phyloP scores from a whole-genome alignment of 257 asterid species.

The Echium plantagineum region DNA sequence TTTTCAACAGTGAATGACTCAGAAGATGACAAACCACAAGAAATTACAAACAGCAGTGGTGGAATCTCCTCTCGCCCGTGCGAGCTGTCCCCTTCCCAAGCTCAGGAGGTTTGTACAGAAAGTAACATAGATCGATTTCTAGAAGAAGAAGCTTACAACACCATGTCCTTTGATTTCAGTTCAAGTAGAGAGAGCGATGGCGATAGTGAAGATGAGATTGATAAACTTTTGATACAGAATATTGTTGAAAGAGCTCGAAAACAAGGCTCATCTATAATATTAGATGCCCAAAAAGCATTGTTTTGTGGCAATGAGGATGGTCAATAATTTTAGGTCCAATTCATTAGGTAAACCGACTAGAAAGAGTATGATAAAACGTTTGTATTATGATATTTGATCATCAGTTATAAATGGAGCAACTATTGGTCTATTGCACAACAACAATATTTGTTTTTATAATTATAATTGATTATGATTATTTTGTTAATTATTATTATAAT shows the following conservation, averaged over 20 bases:
- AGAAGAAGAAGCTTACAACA: conserved; percentile 12
- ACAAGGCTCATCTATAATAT: conserved; percentile 72
- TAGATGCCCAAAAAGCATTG: conserved; percentile 61
- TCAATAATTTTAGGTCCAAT: not conserved
- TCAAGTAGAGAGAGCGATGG: conserved; percentile 24
- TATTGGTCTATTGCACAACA: too few species aligned
- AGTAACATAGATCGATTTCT: not conserved
- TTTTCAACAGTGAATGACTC: conserved; percentile 36
- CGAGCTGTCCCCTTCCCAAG: conserved; percentile 13
- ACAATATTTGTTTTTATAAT: too few species aligned
- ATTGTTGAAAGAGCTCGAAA: conserved; percentile 73
- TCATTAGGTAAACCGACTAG: not conserved
- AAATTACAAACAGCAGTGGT: conserved; percentile 6
- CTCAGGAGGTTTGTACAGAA: conserved; percentile 13
- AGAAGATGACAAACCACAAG: conserved; percentile 31
- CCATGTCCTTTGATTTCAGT: conserved; percentile 10
- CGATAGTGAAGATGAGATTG: conserved; percentile 61
- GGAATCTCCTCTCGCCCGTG: conserved; percentile 11
- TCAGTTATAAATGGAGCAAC: too few species aligned
- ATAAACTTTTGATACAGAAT: conserved; percentile 63
- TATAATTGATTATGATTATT: too few species aligned
- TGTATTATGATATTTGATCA: too few species aligned
- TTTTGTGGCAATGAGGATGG: conserved; percentile 29
- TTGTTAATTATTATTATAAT: too few species aligned
- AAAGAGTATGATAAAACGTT: too few species aligned